Percentiles rank a stretch among this genome's conserved stretches.
phyloP scores from a whole-genome alignment of 768 basidiomycete genomes.

The Dentipellis sp. region DNA sequence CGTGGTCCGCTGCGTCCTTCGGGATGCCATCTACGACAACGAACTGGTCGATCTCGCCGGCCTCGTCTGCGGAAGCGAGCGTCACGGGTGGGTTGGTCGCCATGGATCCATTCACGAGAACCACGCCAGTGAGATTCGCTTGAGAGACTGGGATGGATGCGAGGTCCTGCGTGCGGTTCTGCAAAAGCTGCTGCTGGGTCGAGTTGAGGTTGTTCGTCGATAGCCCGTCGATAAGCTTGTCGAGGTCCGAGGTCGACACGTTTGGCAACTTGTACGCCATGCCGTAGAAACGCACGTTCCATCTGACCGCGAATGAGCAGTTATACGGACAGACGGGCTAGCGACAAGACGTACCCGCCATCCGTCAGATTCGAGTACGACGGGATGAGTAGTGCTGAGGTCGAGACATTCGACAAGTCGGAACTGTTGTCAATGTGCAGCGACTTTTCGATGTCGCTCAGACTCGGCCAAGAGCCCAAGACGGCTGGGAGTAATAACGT shows the following conservation, averaged over 20 bases:
- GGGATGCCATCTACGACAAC: background rate
- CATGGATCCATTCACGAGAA: slow-evolving; percentile 12
- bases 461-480: slow-evolving; percentile 15
- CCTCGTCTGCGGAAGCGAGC: slow-evolving; percentile 14
- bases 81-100: slow-evolving; percentile 14
- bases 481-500: slow-evolving; percentile 6
- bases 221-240: slow-evolving; percentile 15
- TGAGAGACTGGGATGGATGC: slow-evolving; percentile 14
- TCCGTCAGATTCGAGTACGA: background rate
- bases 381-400: slow-evolving; percentile 14
- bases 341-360: background rate
- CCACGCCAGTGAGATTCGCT: slow-evolving; percentile 14
- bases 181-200: slow-evolving; percentile 9
- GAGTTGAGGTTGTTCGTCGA: slow-evolving; percentile 7
- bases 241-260: slow-evolving; percentile 12
- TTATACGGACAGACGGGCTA: background rate
- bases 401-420: slow-evolving; percentile 12
- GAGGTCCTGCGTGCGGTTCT: slow-evolving; percentile 17
- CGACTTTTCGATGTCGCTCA: slow-evolving; percentile 17
- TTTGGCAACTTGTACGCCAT: slow-evolving; percentile 16
- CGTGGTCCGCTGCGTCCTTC: background rate
- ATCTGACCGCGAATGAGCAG: slow-evolving; percentile 3
- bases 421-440: slow-evolving; percentile 8
- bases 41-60: slow-evolving; percentile 17
- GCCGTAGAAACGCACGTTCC: slow-evolving; percentile 20